Evolutionary conservation across 352 stramenopile species (phyloP), one percentile per base, ranked within the genome.

Genomic region (Globisporangium iwayamae): DNA sequence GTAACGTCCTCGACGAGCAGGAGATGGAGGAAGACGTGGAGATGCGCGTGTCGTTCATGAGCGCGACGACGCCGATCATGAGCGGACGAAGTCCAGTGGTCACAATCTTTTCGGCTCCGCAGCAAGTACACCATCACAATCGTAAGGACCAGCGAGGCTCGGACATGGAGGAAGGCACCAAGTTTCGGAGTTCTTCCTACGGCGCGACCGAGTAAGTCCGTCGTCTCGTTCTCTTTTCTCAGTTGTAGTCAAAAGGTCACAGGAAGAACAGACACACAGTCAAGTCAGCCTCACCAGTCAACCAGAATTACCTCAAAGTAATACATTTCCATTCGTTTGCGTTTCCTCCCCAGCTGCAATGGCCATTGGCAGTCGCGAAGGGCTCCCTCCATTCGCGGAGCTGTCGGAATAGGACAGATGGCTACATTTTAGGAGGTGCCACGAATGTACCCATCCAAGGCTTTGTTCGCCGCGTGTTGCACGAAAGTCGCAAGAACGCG

Each of bases 21-120:
- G 82, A 93, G 58, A 74, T 91, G 67, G 67, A 79, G 46, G 77
- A 87, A 48, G 82, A 93, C 52, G 78, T 93, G 8, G 62, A 72
- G 45, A 58, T 89, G 66, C 79, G 81, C 14, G 79, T 73, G 14
- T 84, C 79, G 53, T 80, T 85, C 51, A 76, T 88, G 56, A 60
- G 79, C 32, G 76, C 80, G 9, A 78, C 81, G 48, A 91, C 84
- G 43, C 79, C 80, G 16, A 84, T 75, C 20, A 87, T 88, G 72
- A 83, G 79, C 3, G 74, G 75, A 25, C 70, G 70, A 48, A 86
- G 75, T 45, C 83, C 80, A 1, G 74, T 90, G 13, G 60, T 88
- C 39, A 83, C 80, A 7, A 83, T 78, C 54, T 69, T 91, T 45
- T 81, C 75, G 50, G 89, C 79, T 11, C 74, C 83, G 2, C 70